Evolutionary conservation across 2,329 filamentous ascomycete species (phyloP).

Genomic region (Gliomastix tumulicola): DNA sequence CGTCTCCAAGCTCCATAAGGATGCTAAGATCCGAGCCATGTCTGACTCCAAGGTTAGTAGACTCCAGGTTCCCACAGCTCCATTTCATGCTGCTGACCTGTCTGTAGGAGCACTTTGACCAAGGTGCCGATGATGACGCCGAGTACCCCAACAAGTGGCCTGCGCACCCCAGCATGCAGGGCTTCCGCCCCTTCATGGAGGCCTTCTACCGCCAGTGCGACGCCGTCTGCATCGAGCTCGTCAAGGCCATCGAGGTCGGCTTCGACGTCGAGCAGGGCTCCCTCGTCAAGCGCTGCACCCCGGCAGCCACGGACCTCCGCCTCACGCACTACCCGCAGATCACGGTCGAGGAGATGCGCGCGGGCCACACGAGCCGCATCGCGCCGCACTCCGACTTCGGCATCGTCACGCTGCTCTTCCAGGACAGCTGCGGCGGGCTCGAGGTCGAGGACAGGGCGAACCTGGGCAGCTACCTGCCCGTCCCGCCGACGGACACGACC

Average conservation of each 20-base stretch:
- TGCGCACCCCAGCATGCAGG: not conserved
- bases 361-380: conserved; percentile 16
- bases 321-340: not conserved
- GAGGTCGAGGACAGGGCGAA: conserved; percentile 17
- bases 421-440: conserved; percentile 13
- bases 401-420: conserved; percentile 19
- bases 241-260: conserved; percentile 1
- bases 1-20: too few relatives aligned
- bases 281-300: not conserved
- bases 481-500: conserved; percentile 12
- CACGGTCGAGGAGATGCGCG: too few relatives aligned
- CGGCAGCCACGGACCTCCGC: not conserved
- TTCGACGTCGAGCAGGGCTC: not conserved
- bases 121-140: not conserved
- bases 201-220: conserved; percentile 1
- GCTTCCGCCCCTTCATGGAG: conserved; percentile 1
- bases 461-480: conserved; percentile 13
- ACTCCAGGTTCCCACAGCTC: too few relatives aligned
- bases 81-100: too few relatives aligned
- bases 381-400: conserved; percentile 23
- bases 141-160: not conserved
- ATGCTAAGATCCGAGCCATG: too few relatives aligned
- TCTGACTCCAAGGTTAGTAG: too few relatives aligned
- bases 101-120: too few relatives aligned
- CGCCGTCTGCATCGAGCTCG: not conserved